These are phyloP conservation scores for Leishmania amazonensis DNA, from an alignment of 208 protist genomes.

Conservation along the genomic window DNA sequence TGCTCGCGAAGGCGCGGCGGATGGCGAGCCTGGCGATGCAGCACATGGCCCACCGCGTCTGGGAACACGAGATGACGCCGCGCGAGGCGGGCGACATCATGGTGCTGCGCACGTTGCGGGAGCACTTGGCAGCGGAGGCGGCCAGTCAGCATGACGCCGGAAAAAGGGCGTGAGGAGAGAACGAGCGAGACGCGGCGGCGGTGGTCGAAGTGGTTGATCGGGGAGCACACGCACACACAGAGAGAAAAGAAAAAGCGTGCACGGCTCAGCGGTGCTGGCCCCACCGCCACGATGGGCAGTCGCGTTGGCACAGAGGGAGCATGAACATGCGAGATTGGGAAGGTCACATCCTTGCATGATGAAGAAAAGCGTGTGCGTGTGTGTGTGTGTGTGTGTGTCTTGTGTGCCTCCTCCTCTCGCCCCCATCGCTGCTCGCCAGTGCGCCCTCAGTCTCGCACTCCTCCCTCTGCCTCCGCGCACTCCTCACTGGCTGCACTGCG, in stretches of 20 bases:
- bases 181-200: neutral
- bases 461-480: neutral
- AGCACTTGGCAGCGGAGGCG: conserved; percentile 14
- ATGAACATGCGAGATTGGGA: too few relatives aligned
- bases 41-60: conserved; percentile 29
- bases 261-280: too few relatives aligned
- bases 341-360: too few relatives aligned
- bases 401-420: too few relatives aligned
- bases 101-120: conserved; percentile 34
- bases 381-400: conserved; percentile 5
- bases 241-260: too few relatives aligned
- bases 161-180: neutral
- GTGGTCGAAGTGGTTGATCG: neutral
- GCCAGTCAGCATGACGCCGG: neutral
- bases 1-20: conserved; percentile 37
- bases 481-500: neutral
- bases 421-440: too few relatives aligned
- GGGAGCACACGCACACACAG: neutral
- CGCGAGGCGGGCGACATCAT: conserved; percentile 44
- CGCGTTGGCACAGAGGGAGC: too few relatives aligned
- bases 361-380: neutral
- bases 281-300: neutral
- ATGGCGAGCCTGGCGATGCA: conserved; percentile 42
- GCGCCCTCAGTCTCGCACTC: neutral
- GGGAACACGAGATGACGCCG: conserved; percentile 41